These are phyloP conservation scores for Leccinellum albellum DNA, from an alignment of 768 basidiomycete genomes.

Conservation along the genomic window DNA sequence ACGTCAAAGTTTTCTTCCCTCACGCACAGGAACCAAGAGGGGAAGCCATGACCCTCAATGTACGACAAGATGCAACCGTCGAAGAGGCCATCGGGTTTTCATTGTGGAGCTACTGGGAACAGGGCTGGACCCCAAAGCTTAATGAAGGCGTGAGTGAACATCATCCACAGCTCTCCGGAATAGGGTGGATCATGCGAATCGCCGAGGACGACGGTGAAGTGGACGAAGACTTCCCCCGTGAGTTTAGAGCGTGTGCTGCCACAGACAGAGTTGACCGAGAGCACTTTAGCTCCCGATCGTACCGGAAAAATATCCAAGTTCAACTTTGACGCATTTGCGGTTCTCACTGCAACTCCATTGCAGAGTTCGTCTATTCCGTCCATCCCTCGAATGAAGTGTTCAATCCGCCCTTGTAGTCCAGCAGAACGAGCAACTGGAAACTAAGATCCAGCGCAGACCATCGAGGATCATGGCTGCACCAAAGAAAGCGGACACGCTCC, in stretches of 20 bases:
- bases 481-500: conserved; percentile 53
- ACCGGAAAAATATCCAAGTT: conserved; percentile 84
- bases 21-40: conserved; percentile 60
- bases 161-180: conserved; percentile 67
- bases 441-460: conserved; percentile 77
- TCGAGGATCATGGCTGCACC: conserved; percentile 59
- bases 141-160: conserved; percentile 62
- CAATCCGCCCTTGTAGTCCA: conserved; percentile 37
- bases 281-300: conserved; percentile 79
- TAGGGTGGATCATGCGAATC: conserved; percentile 91
- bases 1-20: conserved; percentile 82
- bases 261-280: not conserved
- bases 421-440: conserved; percentile 79
- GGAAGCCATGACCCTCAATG: conserved; percentile 66
- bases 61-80: conserved; percentile 83
- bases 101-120: conserved; percentile 91
- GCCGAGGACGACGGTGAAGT: conserved; percentile 98
- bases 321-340: conserved; percentile 84
- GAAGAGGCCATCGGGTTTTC: conserved; percentile 96
- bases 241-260: conserved; percentile 28
- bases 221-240: conserved; percentile 97
- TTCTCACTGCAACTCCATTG: conserved; percentile 67
- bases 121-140: conserved; percentile 73
- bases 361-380: conserved; percentile 51
- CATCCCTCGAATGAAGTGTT: not conserved